Conservation (phyloP, 2,329 filamentous ascomycete species). For the Claviceps pusilla region DNA sequence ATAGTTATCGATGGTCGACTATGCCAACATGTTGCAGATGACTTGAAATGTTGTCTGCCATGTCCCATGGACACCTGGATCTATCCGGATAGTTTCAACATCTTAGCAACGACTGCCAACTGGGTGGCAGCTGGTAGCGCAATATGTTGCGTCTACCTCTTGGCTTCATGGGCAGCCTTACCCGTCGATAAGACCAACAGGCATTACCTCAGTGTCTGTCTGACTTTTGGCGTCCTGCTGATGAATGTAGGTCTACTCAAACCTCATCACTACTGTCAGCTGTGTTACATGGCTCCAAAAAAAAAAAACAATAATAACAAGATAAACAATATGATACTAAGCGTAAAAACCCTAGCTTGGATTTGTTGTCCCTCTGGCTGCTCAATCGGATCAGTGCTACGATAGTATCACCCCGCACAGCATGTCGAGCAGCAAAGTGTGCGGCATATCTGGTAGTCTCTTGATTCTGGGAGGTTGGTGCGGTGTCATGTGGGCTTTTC, state of each 20-base stretch:
- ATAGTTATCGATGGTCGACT: conserved; percentile 43
- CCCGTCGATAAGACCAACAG: conserved; percentile 80
- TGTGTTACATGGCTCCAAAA: neutral
- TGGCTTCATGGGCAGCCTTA: conserved; percentile 64
- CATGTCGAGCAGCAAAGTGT: conserved; percentile 69
- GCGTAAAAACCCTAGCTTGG: conserved; percentile 44
- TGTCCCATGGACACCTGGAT: conserved; percentile 76
- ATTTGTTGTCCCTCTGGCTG: conserved; percentile 75
- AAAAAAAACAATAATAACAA: neutral
- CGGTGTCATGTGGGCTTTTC: conserved; percentile 78
- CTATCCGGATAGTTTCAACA: conserved; percentile 44
- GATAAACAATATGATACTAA: conserved; percentile 7
- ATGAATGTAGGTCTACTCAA: conserved; percentile 52
- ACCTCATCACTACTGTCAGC: neutral
- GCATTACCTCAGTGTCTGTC: conserved; percentile 83
- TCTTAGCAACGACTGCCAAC: conserved; percentile 52
- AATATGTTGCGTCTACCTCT: conserved; percentile 56
- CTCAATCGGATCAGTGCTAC: conserved; percentile 66
- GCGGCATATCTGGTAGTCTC: conserved; percentile 76
- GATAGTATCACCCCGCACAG: conserved; percentile 86
- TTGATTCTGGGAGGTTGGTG: conserved; percentile 75
- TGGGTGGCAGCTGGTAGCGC: conserved; percentile 69
- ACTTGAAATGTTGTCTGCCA: conserved; percentile 65
- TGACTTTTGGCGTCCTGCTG: conserved; percentile 59
- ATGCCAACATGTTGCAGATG: conserved; percentile 32